Evolutionary conservation across 805 yeast genomes (phyloP).

Genomic region (Starmerella geochares): DNA sequence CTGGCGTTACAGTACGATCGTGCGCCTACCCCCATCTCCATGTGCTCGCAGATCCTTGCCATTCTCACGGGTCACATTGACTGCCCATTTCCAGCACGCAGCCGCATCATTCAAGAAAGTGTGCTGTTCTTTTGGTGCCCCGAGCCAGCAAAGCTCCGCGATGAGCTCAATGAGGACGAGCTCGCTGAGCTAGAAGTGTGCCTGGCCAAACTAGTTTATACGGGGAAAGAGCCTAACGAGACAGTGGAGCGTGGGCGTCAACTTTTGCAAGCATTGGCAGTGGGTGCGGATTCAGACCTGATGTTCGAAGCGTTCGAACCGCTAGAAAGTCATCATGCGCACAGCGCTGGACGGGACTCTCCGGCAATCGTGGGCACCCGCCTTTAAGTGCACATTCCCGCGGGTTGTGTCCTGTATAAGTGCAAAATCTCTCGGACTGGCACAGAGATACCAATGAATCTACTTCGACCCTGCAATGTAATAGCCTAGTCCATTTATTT

Average conservation of each 20-base stretch:
- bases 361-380: not conserved
- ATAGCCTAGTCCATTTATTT: no score
- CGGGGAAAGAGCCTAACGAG: not conserved
- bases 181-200: constrained; percentile 18
- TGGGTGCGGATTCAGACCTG: constrained; percentile 13
- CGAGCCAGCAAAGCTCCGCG: constrained; percentile 5
- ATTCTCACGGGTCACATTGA: constrained; percentile 5
- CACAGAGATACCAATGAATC: no score
- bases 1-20: constrained; percentile 4
- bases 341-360: not conserved
- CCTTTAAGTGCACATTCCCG: no score
- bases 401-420: no score
- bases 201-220: constrained; percentile 12
- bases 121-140: constrained; percentile 19
- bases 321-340: not conserved
- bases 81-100: not conserved
- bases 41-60: not conserved
- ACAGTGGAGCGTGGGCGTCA: constrained; percentile 13
- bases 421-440: no score
- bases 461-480: no score
- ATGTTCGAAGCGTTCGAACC: constrained; percentile 14
- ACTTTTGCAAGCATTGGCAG: constrained; percentile 12
- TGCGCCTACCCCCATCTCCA: not conserved
- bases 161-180: constrained; percentile 7
- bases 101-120: constrained; percentile 2